Percentiles rank a stretch among this genome's conserved stretches.
phyloP scores from a whole-genome alignment of 2,329 filamentous ascomycete genomes.

The Talaromyces marneffei region DNA sequence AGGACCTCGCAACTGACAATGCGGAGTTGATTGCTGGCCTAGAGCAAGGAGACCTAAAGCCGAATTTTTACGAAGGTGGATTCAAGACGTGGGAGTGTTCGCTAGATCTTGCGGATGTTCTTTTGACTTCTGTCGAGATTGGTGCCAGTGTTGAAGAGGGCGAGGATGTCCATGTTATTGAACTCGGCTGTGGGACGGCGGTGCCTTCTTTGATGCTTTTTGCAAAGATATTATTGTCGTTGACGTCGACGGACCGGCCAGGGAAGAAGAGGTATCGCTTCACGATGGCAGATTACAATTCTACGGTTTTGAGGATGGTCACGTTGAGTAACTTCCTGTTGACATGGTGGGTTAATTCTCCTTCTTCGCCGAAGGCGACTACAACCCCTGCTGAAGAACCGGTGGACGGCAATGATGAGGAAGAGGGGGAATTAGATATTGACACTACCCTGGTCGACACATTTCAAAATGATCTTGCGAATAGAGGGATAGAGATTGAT shows the following conservation, averaged over 20 bases:
- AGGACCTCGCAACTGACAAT: conserved; percentile 12
- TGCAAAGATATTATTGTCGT: conserved; percentile 41
- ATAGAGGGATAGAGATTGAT: conserved; percentile 43
- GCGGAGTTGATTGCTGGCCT: conserved; percentile 43
- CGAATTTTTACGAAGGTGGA: conserved; percentile 60
- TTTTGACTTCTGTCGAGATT: conserved; percentile 21
- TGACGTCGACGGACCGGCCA: neutral
- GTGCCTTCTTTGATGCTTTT: conserved; percentile 54
- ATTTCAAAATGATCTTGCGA: conserved; percentile 42
- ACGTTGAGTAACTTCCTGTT: conserved; percentile 57
- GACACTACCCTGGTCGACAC: conserved; percentile 41
- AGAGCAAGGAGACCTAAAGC: conserved; percentile 52
- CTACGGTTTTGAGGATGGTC: conserved; percentile 53
- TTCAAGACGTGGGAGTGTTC: conserved; percentile 66
- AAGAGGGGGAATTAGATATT: conserved; percentile 41
- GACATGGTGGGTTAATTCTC: conserved; percentile 41
- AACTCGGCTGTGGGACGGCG: conserved; percentile 59
- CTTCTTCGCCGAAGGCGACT: conserved; percentile 9
- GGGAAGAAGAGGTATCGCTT: conserved; percentile 40
- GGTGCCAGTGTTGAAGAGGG: conserved; percentile 23
- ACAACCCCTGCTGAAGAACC: neutral
- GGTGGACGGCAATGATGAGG: neutral
- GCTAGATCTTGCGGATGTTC: conserved; percentile 49
- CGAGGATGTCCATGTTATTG: conserved; percentile 36
- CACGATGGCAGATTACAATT: conserved; percentile 59